Conservation (phyloP, 352 stramenopile genomes). For the Globisporangium paddicum region DNA sequence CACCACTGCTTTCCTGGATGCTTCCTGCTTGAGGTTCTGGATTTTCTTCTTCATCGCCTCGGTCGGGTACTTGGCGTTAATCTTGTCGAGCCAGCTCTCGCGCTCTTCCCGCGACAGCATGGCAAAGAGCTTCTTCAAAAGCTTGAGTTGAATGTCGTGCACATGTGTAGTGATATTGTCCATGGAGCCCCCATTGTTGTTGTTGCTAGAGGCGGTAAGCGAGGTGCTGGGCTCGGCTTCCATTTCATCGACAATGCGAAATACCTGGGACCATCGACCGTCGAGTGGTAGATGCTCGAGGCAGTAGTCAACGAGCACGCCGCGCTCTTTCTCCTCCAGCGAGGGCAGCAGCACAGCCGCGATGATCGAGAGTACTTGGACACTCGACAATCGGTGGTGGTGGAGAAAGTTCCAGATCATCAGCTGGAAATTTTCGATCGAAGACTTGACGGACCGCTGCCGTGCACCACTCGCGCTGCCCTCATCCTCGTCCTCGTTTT, state of each 20-base stretch:
- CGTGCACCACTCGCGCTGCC: not conserved
- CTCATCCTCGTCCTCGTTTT: conserved; percentile 10
- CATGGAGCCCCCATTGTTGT: not conserved
- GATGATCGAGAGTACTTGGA: conserved; percentile 39
- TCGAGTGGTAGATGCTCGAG: conserved; percentile 32
- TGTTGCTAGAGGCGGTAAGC: not conserved
- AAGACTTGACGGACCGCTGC: conserved; percentile 7
- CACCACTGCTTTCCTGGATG: conserved; percentile 7
- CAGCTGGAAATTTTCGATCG: conserved; percentile 53
- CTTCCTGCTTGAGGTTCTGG: conserved; percentile 13
- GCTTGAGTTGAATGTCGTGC: conserved; percentile 28
- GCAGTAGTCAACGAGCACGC: conserved; percentile 32
- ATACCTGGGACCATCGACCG: conserved; percentile 38
- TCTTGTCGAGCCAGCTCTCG: conserved; percentile 43
- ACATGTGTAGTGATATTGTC: conserved; percentile 18
- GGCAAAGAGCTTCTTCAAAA: conserved; percentile 50
- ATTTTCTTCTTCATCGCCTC: conserved; percentile 32
- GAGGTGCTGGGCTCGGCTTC: conserved; percentile 11
- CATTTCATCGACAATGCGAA: conserved; percentile 39
- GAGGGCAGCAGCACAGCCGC: conserved; percentile 37
- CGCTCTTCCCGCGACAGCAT: conserved; percentile 54
- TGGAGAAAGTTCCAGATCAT: conserved; percentile 60
- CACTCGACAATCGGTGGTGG: conserved; percentile 39
- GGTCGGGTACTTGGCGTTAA: conserved; percentile 38
- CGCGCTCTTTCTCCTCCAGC: conserved; percentile 40